Evolutionary conservation across 2,329 filamentous ascomycete genomes (phyloP).

Genomic region (Blastomyces gilchristii): DNA sequence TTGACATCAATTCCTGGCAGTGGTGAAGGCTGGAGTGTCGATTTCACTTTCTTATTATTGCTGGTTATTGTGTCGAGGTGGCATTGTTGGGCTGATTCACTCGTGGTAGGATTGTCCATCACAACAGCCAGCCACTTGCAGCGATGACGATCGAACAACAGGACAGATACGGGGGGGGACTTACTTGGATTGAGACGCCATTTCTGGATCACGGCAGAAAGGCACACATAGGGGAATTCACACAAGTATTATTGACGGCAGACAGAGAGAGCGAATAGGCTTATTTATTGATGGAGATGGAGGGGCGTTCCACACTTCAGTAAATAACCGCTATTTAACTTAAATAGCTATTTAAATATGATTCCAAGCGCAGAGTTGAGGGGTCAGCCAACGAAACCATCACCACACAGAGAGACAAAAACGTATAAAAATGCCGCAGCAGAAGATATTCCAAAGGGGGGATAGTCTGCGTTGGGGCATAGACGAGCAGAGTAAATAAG

Average conservation of each 20-base stretch:
- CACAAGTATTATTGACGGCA: not conserved
- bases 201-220: conserved; percentile 15
- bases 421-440: not conserved
- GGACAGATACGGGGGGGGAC: conserved; percentile 14
- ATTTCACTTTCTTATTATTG: not conserved
- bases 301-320: not conserved
- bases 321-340: not conserved
- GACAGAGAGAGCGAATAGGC: not conserved
- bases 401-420: not conserved
- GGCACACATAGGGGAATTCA: conserved; percentile 5
- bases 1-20: not conserved
- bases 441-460: not conserved
- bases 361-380: not conserved
- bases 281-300: not conserved
- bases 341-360: not conserved
- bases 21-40: not conserved
- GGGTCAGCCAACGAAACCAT: not conserved
- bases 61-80: not conserved
- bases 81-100: not conserved
- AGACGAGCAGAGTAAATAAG: not conserved
- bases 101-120: not conserved
- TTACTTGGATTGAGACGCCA: conserved; percentile 29
- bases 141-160: not conserved
- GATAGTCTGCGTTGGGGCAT: not conserved
- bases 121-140: not conserved